Base-by-base conservation (phyloP, 1,284 basidiomycete species). In the Heterobasidion annosum region DNA sequence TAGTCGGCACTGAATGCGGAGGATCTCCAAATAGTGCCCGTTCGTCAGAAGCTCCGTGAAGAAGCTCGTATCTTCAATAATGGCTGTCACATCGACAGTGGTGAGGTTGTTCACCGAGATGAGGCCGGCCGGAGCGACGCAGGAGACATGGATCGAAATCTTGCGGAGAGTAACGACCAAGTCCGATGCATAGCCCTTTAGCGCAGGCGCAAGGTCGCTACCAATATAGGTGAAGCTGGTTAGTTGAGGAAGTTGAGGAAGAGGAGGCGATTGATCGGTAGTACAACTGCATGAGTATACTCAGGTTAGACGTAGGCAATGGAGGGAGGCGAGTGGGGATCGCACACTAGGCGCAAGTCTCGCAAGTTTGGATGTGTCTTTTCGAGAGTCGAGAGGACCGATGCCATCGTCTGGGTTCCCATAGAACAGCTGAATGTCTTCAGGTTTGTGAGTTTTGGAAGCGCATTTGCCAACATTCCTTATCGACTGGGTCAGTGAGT, bases 391-490 rank as follows among this genome's bases (percentile, higher is more conserved):
- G 73, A 70, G 34, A 85, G 65, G 43, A 85, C 70, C 2, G 75
- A 70, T 7, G 70, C 63, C 54, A 85, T 75, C 44, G 79, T 73
- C 25, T 82, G 78, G 45, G 71, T 75, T 2, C 74, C 71, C 34
- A 83, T 81, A n/a, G 76, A 74, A 40, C 83, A 79, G 62, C 82
- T 78, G 4, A 84, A 74, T 55, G 79, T 79, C 43, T 74, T 73
- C 35, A 87, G 68, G 59, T 79, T 82, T 50, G 67, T 65, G 34
- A 88, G 64, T 61, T 81, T 83, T 15, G 83, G 82, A 13, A 88
- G 68, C 1, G 82, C 81, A 49, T 86, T 87, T 19, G 79, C 74
- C 45, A 88, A 68, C 78, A 87, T 85, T 34, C 81, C 83, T 85
- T 43, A 16, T 15, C 18, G 56, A 7, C 25, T 25, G 4, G 34